Evolutionary conservation across 208 protist genomes (phyloP), one percentile per base, ranked within the genome.

Genomic region (Crithidia expoeki): DNA sequence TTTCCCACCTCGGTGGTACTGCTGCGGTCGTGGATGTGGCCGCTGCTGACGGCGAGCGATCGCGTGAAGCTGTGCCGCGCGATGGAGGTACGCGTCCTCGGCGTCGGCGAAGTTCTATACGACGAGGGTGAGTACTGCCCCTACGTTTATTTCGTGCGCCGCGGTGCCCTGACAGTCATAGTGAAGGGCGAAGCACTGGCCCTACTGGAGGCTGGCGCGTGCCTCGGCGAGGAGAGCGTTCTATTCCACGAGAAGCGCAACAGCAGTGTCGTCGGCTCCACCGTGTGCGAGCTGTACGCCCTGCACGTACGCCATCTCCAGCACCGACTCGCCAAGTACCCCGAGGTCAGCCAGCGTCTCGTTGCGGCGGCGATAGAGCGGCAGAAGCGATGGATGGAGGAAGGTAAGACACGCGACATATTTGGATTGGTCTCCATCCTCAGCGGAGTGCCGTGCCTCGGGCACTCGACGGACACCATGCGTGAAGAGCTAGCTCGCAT

Each of bases 11-110:
- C 85, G 19, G 74, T 85, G 38, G 74, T 94, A 38, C 79, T 93
- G 30, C 82, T 88, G 84, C 85, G 89, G 38, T 94, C 88, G 70
- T 96, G 92, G 89, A 81, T 94, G 81, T 94, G 92, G 86, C 70
- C 85, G 21, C 75, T 85, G 49, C 76, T 96, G 17, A 84, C 79
- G 51, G 69, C 80, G 53, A 86, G 84, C 50, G 92, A 94, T 50
- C 86, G 89, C 44, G 83, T 94, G 32, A 85, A 90, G 71, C 83
- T 96, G 51, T 80, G 84, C 11, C 75, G 89, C 3, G 60, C 75
- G 30, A 93, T 94, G 83, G 76, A 84, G 32, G 83, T 92, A 40
- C 81, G 78, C 52, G 80, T 88, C n/a, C 73, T 94, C 30, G 81
- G 76, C 47, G 78, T 92, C 2, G 89, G 89, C 57, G 92, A 96